Base-by-base conservation (phyloP, 164 flowering plant genomes). In the Magnolia sinica region DNA sequence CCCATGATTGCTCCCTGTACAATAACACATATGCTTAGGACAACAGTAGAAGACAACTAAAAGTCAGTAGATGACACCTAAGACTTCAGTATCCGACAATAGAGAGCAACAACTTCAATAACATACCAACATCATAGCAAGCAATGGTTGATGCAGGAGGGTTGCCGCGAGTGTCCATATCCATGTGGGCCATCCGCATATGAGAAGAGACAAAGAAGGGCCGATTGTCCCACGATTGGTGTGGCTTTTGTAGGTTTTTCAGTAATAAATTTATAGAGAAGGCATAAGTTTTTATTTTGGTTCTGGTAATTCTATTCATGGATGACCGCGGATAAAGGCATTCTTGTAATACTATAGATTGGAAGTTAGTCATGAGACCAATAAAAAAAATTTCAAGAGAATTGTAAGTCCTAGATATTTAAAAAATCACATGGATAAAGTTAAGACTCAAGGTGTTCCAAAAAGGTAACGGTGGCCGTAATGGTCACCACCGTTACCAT, bases 1-100 rank as follows among this genome's bases (percentile, higher is more conserved):
- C 98, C 98, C 97, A 95, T 89, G 65, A 95, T 90, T 3, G 98
- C 98, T 74, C 98, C 98, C 98, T 93, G 91, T 66, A 63, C 64
- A 74, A 50, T 6, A 77, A 22, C 67, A 22, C 8, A 19, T 55
- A 4, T 2, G 8, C 61, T 1, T 16, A 55, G 18, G 61, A 55
- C 18, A 55, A 55, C 61, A 55, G 61, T 16, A 55, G 16, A 55
- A 7, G 61, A 16, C 11, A 55, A 10, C 61, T 10, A 55, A 10
- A 55, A 55, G 61, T 10, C 18, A 55, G 18, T 16, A 55, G 13
- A 55, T 10, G 11, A 55, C 61, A 55, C 8, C 13, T 55, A 55
- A 55, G 45, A 55, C 11, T 55, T 55, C 16, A 55, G 18, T 2
- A 55, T 55, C 16, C 18, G 1, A 55, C 45, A 37, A 37, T 37